These are phyloP conservation scores for Phialophora macrospora DNA, from an alignment of 2,329 filamentous ascomycete genomes.

Conservation along the genomic window DNA sequence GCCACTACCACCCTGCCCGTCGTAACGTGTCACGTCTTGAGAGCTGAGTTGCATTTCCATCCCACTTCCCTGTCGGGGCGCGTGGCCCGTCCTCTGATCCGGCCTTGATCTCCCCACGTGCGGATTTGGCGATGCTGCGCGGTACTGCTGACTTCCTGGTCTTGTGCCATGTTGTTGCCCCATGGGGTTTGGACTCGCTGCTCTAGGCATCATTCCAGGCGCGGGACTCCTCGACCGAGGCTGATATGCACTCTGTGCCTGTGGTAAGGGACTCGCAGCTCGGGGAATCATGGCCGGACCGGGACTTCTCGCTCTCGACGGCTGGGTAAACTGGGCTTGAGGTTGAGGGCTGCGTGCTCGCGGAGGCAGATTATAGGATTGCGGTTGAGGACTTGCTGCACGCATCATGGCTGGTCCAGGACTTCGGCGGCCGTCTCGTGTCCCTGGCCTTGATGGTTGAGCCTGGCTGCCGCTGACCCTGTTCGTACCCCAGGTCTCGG, in stretches of 20 bases:
- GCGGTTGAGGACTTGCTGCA: conserved; percentile 33
- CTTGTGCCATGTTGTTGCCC: conserved; percentile 24
- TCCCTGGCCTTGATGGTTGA: conserved; percentile 32
- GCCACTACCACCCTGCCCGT: conserved; percentile 44
- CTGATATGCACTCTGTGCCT: conserved; percentile 6
- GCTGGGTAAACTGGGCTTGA: conserved; percentile 22
- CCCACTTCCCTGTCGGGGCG: conserved; percentile 44
- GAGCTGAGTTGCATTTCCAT: conserved; percentile 73
- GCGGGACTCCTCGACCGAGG: conserved; percentile 35
- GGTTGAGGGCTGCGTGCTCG: conserved; percentile 37
- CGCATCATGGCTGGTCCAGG: conserved; percentile 35
- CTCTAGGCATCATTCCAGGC: conserved; percentile 22
- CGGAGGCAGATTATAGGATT: conserved; percentile 15
- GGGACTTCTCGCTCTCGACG: conserved; percentile 28
- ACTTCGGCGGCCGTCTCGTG: conserved; percentile 36
- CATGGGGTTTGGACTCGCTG: conserved; percentile 25
- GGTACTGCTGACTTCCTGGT: conserved; percentile 26
- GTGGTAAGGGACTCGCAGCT: background rate
- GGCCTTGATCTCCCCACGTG: conserved; percentile 42
- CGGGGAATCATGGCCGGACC: conserved; percentile 29
- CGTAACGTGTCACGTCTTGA: conserved; percentile 60
- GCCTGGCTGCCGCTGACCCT: conserved; percentile 21
- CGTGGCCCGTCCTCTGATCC: conserved; percentile 43
- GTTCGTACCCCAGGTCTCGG: conserved; percentile 71
- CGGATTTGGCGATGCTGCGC: conserved; percentile 43